Evolutionary conservation across 768 basidiomycete genomes (phyloP), one percentile per base, ranked within the genome.

Genomic region (Cystofilobasidium ferigula): DNA sequence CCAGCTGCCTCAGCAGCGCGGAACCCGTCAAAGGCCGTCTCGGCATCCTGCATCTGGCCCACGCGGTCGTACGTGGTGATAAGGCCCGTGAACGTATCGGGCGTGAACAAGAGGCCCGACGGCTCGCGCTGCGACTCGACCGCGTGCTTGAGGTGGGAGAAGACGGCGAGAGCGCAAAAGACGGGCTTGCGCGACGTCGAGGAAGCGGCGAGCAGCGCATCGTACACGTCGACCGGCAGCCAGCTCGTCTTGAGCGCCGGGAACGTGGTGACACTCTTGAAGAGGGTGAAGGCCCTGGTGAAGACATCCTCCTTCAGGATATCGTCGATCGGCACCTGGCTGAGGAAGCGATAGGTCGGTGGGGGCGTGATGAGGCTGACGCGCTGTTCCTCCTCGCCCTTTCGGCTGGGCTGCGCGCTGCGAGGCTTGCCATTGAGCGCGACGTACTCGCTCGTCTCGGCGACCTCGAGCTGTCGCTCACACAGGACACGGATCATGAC

Each of bases 221-320:
- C 74, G 74, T 84, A 89, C 2, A 82, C 67, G 4, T 64, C 58
- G n/a, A 70, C 72, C 48, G 61, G 61, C 28, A 57, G 76, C 53
- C 84, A 72, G 5, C 72, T 69, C 9, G 70, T 51, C 48, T 73
- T 71, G 26, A 76, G 75, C 20, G 72, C 67, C 12, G 74, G 68
- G 28, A 79, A 74, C 10, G 79, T 73, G 34, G 80, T 76, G 22
- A 84, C 80, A 0, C 83, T 80, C 30, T 86, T 80, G 74, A 92
- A 92, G 20, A 93, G 77, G 20, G 82, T 80, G 77, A 90, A 78
- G 0, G 89, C 89, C 0, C 83, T 81, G 0, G 78, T 72, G 67
- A 90, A 85, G 69, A 87, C 89, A 71, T 83, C 82, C 73, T 93
- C 90, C 34, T 78, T 70, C 26, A 77, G 77, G 28, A 89, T 80